These are phyloP conservation scores for Cyathus olla DNA, from an alignment of 1,284 basidiomycete species.

Conservation along the genomic window DNA sequence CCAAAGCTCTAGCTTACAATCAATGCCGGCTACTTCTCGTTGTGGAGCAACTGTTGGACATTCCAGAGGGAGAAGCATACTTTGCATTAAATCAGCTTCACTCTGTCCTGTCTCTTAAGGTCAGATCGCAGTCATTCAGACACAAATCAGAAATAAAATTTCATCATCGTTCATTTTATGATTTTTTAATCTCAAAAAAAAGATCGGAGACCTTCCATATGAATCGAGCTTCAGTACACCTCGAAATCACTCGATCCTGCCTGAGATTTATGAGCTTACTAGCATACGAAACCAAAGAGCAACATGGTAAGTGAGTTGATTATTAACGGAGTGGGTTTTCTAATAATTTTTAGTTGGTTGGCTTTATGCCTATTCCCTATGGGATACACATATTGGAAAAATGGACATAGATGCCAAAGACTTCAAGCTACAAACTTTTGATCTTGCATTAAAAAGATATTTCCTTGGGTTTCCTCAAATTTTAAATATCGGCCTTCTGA, in stretches of 20 bases:
- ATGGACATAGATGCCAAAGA: neutral
- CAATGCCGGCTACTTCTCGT: neutral
- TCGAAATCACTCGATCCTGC: neutral
- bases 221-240: neutral
- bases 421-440: neutral
- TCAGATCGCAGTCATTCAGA: neutral
- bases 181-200: neutral
- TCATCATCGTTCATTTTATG: neutral
- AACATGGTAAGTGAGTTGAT: neutral
- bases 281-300: neutral
- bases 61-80: neutral
- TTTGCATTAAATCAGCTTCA: neutral
- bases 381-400: neutral
- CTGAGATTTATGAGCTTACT: neutral
- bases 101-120: neutral
- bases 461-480: no score
- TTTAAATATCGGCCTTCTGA: no score
- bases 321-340: neutral
- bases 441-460: no score
- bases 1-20: neutral
- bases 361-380: neutral
- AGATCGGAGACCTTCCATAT: neutral
- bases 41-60: neutral
- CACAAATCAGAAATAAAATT: neutral
- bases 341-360: neutral